Conservation (phyloP, 176 grass and related monocot species). For the Calamus simplicifolius region DNA sequence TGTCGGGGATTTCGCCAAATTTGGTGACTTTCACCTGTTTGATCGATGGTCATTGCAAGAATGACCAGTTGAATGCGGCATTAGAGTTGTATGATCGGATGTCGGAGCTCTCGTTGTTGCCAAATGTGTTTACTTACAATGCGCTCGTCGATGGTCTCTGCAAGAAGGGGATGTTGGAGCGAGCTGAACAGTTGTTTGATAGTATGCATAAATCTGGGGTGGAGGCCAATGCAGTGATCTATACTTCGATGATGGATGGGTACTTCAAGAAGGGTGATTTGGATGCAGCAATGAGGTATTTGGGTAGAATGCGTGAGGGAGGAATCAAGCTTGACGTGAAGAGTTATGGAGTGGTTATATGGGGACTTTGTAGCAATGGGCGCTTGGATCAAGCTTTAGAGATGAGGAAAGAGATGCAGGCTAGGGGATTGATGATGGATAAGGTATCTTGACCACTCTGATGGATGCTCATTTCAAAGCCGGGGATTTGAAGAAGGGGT, state of each 20-base stretch:
- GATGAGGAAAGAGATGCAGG: slow-evolving; percentile 11
- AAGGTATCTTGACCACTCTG: slow-evolving; percentile 4
- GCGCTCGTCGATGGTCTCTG: slow-evolving; percentile 4
- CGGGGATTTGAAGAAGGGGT: not conserved
- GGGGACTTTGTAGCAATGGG: slow-evolving; percentile 10
- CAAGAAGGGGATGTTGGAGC: slow-evolving; percentile 7
- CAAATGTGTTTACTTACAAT: slow-evolving; percentile 1
- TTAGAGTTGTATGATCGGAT: not conserved
- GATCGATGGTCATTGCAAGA: slow-evolving; percentile 8
- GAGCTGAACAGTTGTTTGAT: slow-evolving; percentile 2
- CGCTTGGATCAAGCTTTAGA: slow-evolving; percentile 3
- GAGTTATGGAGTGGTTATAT: slow-evolving; percentile 7
- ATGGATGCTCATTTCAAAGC: slow-evolving; percentile 15
- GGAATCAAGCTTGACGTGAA: slow-evolving; percentile 4
- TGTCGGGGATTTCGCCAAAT: not conserved
- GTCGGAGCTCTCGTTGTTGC: not conserved
- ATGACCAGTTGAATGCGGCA: not conserved
- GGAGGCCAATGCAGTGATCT: not conserved
- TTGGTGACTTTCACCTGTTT: slow-evolving; percentile 13
- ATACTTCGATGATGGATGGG: not conserved
- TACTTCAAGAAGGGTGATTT: slow-evolving; percentile 2
- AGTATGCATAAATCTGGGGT: not conserved
- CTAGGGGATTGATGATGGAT: slow-evolving; percentile 1
- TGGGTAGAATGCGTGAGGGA: not conserved
- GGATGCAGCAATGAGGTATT: not conserved